Base-by-base conservation (phyloP, 2,329 filamentous ascomycete genomes). In the Pseudopithomyces maydicus region DNA sequence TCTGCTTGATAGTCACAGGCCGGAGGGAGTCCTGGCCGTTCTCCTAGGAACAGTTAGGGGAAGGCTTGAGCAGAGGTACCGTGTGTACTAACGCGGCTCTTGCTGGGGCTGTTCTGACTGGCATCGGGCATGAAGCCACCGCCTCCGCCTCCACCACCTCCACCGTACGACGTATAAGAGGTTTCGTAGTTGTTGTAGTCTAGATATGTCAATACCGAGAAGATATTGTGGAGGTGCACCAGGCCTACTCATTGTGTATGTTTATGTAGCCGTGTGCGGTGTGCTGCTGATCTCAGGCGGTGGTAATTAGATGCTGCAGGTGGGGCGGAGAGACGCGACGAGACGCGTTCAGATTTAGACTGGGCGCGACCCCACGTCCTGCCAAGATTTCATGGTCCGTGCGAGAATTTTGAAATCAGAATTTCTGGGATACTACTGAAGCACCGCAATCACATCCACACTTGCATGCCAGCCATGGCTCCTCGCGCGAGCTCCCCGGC, bases 1-100 rank as follows among this genome's bases (percentile, higher is more conserved):
- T 85, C 79, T 99, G 95, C 78, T 97, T 97, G 79, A 98, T 91
- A 11, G 95, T 99, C 45, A 97, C 90, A 1, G 95, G 93, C 43
- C 95, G 90, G 51, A 99, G 85, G 19, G 92, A 93, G 69, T 97
- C 92, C 77, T 96, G 91, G 66, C 85, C 84, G 74, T 90, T 90
- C 58, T 81, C 79, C 83, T 87, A 38, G 8, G 32, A 10, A 35
- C 46, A 12, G 20, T 14, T 19, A 52, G 17, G 11, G 20, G n/a
- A 1, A 4, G 20, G 14, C 20, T 4, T 14, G 3, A 29, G 23
- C 12, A n/a, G 2, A 11, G 2, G 14, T 29, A 39, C 7, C 4
- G 15, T 7, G 35, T 22, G 39, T n/a, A 35, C 52, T 54, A 55
- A 70, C 71, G 58, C 64, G 73, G 54, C 72, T 70, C 42, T 70